Conservation (phyloP, 2,329 filamentous ascomycete genomes). For the Xylaria sp. region DNA sequence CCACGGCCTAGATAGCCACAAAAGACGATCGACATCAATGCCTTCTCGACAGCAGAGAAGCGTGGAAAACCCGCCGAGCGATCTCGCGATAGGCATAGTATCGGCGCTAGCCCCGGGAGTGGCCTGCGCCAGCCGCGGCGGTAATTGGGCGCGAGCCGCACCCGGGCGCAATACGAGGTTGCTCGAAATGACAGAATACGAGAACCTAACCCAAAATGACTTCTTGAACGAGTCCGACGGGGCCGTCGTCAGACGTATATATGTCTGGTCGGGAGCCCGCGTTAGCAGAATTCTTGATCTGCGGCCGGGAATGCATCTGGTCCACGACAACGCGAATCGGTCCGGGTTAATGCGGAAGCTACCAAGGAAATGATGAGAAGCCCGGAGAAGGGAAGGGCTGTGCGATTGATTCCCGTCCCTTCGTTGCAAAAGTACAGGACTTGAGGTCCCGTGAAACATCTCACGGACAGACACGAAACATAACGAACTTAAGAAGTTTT, state of each 20-base stretch:
- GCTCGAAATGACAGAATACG: neutral
- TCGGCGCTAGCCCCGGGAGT: neutral
- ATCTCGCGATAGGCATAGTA: neutral
- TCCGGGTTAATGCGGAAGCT: neutral
- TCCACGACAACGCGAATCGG: neutral
- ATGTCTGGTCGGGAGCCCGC: neutral
- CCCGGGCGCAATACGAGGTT: conserved; percentile 2
- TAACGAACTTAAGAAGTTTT: no score
- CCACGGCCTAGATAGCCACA: no score
- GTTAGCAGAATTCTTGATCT: neutral
- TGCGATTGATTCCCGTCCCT: neutral
- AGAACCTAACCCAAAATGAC: neutral
- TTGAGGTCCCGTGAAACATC: neutral
- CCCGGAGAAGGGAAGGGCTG: neutral
- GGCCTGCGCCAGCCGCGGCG: no score
- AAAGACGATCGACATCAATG: no score
- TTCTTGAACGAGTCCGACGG: neutral
- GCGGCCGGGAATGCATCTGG: neutral
- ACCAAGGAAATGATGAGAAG: neutral
- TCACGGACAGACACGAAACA: no score
- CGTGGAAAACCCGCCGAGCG: neutral
- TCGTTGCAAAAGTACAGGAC: no score
- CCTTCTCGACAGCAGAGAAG: no score
- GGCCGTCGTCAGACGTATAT: neutral
- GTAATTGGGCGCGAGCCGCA: no score